Base-by-base conservation (phyloP, 2,329 filamentous ascomycete genomes). In the Hymenoscyphus occultus region DNA sequence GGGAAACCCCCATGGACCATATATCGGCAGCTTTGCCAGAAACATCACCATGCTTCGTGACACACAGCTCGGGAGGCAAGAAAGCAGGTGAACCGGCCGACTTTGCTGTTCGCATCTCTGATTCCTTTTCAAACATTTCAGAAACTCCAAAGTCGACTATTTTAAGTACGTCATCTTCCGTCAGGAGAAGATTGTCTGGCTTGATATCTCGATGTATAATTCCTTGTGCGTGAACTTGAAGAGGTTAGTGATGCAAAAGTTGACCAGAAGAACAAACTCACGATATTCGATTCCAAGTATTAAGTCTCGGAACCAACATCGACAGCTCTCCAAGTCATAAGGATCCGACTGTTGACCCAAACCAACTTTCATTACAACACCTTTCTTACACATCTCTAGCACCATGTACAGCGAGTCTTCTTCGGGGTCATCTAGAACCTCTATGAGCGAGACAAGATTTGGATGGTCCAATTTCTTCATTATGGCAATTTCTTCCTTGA, bases 111-210 rank as follows among this genome's bases (percentile, higher is more conserved):
- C 87, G 88, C 95, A 98, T 98, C 57, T 92, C 85, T 1, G 85
- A 86, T 64, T 90, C 83, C 76, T 96, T 97, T 74, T 94, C 90
- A 71, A 99, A 99, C 88, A 99, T 97, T 75, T 99, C 94, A 0
- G 94, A 98, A 7, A 98, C 95, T n/a, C 95, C 95, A 81, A 99
- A 99, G 77, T 98, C 95, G 61, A 96, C 93, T 69, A 99, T 90
- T 77, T 98, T 99, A 61, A 99, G 85, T n/a, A 97, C 88, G 72
- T 98, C 90, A 63, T 97, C 93, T 42, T 89, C 85, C 0, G 93
- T 97, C 48, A 99, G 81, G 7, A 99, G 84, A 62, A 96, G 89
- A 72, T 99, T 99, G 77, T 98, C 95, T 0, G 95, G 95, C 78
- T 99, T 99, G 80, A 99, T 97, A 74, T 99, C 95, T 62, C 95